phyloP scores from a whole-genome alignment of 1,284 basidiomycete species.

The Cystobasidium pallidum region DNA sequence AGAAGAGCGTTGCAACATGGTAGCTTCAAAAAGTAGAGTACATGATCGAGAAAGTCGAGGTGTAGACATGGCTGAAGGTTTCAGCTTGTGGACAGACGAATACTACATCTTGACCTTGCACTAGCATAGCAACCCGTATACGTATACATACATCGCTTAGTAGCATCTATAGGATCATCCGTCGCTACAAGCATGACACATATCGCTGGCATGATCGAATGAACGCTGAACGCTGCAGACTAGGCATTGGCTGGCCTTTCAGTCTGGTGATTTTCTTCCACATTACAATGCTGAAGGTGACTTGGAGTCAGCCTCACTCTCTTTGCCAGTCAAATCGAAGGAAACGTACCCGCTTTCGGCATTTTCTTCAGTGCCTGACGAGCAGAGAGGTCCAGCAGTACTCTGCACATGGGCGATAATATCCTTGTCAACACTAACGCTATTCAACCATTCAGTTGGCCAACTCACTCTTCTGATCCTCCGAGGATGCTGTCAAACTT shows the following conservation, averaged over 20 bases:
- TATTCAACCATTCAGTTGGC: background rate
- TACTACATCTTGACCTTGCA: too few species aligned
- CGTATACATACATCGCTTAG: too few species aligned
- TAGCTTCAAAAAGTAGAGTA: background rate
- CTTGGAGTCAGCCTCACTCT: background rate
- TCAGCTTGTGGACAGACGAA: too few species aligned
- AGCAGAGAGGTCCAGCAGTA: constrained; percentile 20
- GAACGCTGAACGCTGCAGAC: too few species aligned
- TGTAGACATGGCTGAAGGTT: too few species aligned
- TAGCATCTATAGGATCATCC: too few species aligned
- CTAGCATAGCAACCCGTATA: too few species aligned
- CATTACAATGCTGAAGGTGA: background rate
- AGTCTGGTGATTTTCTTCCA: background rate
- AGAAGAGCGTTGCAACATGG: background rate
- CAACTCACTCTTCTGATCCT: constrained; percentile 37
- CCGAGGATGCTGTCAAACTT: constrained; percentile 44
- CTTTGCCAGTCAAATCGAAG: background rate
- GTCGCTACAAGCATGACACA: too few species aligned
- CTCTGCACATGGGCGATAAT: background rate
- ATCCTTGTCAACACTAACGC: background rate
- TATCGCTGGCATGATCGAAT: too few species aligned
- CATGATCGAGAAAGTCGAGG: background rate
- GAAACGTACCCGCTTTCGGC: constrained; percentile 23
- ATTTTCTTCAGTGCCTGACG: constrained; percentile 33
- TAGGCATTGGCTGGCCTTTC: too few species aligned